These are phyloP conservation scores for Microdochium paspali DNA, from an alignment of 2,329 filamentous ascomycete genomes.

Conservation along the genomic window DNA sequence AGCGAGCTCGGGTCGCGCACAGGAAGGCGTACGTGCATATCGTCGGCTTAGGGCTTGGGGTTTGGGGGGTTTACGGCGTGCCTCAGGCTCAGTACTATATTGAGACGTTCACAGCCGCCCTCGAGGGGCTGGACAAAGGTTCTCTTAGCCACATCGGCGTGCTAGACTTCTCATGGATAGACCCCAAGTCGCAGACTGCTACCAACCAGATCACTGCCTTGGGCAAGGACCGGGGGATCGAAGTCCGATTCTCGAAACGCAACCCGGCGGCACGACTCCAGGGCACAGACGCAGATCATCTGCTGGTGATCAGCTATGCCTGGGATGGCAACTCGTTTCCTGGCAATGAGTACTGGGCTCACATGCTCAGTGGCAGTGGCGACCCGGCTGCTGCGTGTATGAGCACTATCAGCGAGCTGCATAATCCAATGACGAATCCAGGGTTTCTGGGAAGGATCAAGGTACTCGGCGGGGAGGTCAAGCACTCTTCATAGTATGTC, in stretches of 20 bases:
- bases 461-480: slow-evolving; percentile 5
- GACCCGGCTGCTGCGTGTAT: slow-evolving; percentile 23
- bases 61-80: slow-evolving; percentile 7
- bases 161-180: slow-evolving; percentile 15
- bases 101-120: slow-evolving; percentile 8
- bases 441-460: slow-evolving; percentile 12
- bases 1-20: slow-evolving; percentile 9
- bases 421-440: slow-evolving; percentile 20
- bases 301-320: slow-evolving; percentile 20
- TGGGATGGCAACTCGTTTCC: slow-evolving; percentile 23
- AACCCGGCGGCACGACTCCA: slow-evolving; percentile 14
- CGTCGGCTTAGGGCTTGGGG: slow-evolving; percentile 21
- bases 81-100: slow-evolving; percentile 11
- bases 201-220: neutral
- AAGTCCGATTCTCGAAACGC: slow-evolving; percentile 12
- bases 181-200: neutral
- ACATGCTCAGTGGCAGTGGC: slow-evolving; percentile 11
- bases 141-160: slow-evolving; percentile 10
- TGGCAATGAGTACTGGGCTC: slow-evolving; percentile 22
- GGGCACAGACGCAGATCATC: slow-evolving; percentile 5
- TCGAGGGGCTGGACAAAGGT: slow-evolving; percentile 4
- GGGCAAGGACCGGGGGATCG: slow-evolving; percentile 3
- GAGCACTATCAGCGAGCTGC: slow-evolving; percentile 21
- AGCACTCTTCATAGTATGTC: no score
- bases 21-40: slow-evolving; percentile 18